Evolutionary conservation across 352 stramenopile species (phyloP), one percentile per base, ranked within the genome.

Genomic region (Globisporangium irregulare): DNA sequence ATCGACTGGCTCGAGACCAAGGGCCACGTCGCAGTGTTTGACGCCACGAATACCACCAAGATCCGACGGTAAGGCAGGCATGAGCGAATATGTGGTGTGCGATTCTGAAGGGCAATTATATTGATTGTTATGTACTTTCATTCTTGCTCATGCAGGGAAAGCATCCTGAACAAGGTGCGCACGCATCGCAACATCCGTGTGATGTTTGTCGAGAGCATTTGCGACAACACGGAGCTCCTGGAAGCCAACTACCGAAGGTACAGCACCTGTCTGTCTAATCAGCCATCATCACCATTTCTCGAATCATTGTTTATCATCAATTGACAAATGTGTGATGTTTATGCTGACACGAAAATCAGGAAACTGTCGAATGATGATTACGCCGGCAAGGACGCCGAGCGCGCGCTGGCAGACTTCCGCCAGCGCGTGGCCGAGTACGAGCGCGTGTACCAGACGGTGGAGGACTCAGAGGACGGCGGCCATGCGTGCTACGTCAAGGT

Each of bases 131-230:
- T 2, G 22, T 48, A 18, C 12, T 63, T 27, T 3, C 59, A 43
- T 22, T 38, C 27, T 61, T 46, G 48, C 20, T 70, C 57, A 9
- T 69, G 10, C 46, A 89, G 79, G 29, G 73, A 81, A 64, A 69
- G 82, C 66, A 92, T 93, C 69, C 60, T 91, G 3, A 73, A 87
- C 51, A 88, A 82, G 59, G 81, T 91, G 62, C 79, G 76, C 61
- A 80, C 76, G 38, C 85, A 90, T 50, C 65, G 48, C 36, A 93
- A 91, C 68, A 77, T 90, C 56, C 83, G 94, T 56, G 89, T 98
- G 59, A 91, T 98, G 71, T 98, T 98, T 74, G 90, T 98, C 0
- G 95, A 98, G 74, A 97, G 86, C 71, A 97, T 98, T 73, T 98
- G 95, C 72, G 94, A 98, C 75, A 95, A 98, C 72, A 69, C 87